Percentiles rank a stretch among this genome's conserved stretches.
Conservation (phyloP, 2,329 filamentous ascomycete genomes). For the Aureobasidium sp. region DNA sequence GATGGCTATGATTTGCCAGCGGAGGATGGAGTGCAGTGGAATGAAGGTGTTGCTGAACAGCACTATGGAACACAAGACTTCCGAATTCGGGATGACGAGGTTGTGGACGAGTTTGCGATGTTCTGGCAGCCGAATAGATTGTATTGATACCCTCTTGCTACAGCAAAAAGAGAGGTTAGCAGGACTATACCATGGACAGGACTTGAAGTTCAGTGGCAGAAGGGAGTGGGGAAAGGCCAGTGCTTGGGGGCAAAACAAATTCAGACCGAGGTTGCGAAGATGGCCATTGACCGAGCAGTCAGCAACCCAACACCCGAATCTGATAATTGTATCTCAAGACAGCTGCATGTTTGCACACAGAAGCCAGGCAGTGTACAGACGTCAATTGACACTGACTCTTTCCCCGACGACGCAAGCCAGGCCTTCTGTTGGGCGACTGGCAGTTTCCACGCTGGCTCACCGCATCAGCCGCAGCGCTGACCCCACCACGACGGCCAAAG, state of each 20-base stretch:
- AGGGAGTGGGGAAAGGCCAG: slow-evolving; percentile 5
- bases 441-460: slow-evolving; percentile 19
- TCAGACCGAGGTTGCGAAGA: slow-evolving; percentile 7
- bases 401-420: not conserved
- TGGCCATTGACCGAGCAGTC: not conserved
- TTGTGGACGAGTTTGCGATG: slow-evolving; percentile 22
- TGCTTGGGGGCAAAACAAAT: slow-evolving; percentile 10
- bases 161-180: not conserved
- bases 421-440: slow-evolving; percentile 13
- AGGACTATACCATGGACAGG: not conserved
- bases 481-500: slow-evolving; percentile 22
- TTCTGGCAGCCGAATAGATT: slow-evolving; percentile 40
- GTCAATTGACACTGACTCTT: slow-evolving; percentile 9
- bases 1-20: not conserved
- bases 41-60: not conserved
- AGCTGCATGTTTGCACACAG: slow-evolving; percentile 10
- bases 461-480: slow-evolving; percentile 18
- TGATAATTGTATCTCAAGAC: not conserved
- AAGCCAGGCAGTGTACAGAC: not conserved
- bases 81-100: not conserved
- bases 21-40: slow-evolving; percentile 5
- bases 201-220: not conserved
- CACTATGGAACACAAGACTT: not conserved
- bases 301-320: not conserved
- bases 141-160: slow-evolving; percentile 26